Evolutionary conservation across 192 early-diverging fungal species (phyloP).

Genomic region (Podila clonocystis): DNA sequence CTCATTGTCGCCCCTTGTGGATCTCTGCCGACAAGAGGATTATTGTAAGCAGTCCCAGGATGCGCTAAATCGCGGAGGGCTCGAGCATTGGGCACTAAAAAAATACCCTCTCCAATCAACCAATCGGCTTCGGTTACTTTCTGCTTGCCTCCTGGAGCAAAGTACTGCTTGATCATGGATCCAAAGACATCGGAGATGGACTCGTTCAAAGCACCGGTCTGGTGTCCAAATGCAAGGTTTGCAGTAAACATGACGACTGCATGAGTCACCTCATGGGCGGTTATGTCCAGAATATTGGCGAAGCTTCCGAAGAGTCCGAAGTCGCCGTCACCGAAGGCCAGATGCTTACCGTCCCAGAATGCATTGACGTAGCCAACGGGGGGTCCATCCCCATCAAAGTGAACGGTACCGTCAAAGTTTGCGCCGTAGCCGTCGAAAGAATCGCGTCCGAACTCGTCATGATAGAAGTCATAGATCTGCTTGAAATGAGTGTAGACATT

Average conservation of each 20-base stretch:
- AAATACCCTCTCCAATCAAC: slow-evolving; percentile 2
- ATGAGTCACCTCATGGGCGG: no score
- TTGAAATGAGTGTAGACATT: not conserved
- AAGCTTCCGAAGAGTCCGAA: not conserved
- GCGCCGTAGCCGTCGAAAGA: not conserved
- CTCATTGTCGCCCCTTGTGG: not conserved
- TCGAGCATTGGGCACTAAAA: not conserved
- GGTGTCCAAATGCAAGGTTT: no score
- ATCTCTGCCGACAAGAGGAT: not conserved
- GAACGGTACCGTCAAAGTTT: not conserved
- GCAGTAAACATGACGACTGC: no score
- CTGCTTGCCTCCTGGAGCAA: not conserved
- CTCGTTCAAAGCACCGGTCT: no score
- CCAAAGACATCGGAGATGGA: no score
- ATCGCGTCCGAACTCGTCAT: not conserved
- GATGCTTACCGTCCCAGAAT: not conserved
- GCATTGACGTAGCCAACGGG: not conserved
- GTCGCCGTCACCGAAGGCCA: not conserved
- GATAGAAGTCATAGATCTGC: not conserved
- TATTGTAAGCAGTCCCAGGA: not conserved
- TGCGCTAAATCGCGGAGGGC: not conserved
- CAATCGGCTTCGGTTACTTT: not conserved
- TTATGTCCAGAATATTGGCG: not conserved
- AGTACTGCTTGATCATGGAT: slow-evolving; percentile 3
- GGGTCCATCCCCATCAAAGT: not conserved